Evolutionary conservation across 148 eudicot genomes (phyloP).

Genomic region (Camellia sinensis): DNA sequence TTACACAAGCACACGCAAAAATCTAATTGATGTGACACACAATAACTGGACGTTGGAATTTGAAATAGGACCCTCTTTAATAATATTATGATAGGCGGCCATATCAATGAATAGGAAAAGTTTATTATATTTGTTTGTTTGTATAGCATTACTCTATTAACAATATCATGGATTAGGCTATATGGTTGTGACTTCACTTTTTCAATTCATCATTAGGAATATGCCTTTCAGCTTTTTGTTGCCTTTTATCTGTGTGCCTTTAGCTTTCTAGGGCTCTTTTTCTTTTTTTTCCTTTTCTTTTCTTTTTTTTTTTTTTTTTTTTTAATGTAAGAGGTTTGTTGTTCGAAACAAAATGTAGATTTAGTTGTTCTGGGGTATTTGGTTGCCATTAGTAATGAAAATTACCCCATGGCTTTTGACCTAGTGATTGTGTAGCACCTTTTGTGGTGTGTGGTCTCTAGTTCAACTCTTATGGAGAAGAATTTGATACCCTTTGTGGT

Average conservation of each 20-base stretch:
- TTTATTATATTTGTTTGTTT: too few species aligned
- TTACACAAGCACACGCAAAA: too few species aligned
- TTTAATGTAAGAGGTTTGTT: background rate
- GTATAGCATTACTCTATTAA: background rate
- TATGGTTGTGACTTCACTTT: background rate
- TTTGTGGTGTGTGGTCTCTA: too few species aligned
- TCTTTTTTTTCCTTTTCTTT: background rate
- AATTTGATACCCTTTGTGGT: too few species aligned
- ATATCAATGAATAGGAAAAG: too few species aligned
- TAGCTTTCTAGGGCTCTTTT: background rate
- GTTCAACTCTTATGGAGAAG: too few species aligned
- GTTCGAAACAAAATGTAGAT: background rate
- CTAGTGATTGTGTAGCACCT: too few species aligned
- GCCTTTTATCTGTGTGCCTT: background rate
- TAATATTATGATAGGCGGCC: too few species aligned
- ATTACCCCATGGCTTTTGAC: background rate
- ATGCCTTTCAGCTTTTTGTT: background rate
- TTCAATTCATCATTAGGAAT: background rate
- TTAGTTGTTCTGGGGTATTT: background rate
- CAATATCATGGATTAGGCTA: background rate
- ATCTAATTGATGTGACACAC: too few species aligned
- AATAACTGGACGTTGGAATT: too few species aligned
- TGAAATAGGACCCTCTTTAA: too few species aligned
- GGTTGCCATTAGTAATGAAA: background rate
- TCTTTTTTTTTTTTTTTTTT: background rate